Evolutionary conservation across 805 yeast genomes (phyloP), one percentile per base, ranked within the genome.

Genomic region (Teunomyces funiuensis): DNA sequence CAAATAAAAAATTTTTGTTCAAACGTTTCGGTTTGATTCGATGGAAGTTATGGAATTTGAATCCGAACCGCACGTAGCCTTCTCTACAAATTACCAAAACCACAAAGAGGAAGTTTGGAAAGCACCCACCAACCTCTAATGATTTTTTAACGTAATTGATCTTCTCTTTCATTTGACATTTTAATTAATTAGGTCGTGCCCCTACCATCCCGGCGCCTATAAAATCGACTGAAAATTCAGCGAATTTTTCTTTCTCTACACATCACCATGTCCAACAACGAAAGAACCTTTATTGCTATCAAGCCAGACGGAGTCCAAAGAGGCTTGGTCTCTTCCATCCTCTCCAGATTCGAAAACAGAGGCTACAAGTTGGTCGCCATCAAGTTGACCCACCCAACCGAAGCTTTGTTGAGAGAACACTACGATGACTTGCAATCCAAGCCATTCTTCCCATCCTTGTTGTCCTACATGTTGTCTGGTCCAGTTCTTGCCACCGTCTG

Each of bases 261-360:
- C n/a, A 25, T 18, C 30, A 36, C 16, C 14, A 25, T 34, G 34
- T 31, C 34, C 19, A 31, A 31, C 34, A 20, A 68, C 74, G 95
- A 86, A 75, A 85, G 95, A 85, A 86, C 95, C 65, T 86, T 86
- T 68, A 86, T 86, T 76, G 95, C 95, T 55, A 83, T 86, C 65
- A 86, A 86, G 83, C 99, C 99, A 75, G 99, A 93, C 75, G 99
- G 98, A 76, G 98, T 93, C 80, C 98, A 93, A 81, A 88, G 99
- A 78, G 98, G 98, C 52, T 79, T 93, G 69, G 79, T 91, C 75
- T 74, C 95, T 68, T 79, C 85, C 58, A 90, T 93, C 77, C 68
- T 93, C 57, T 78, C 83, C 60, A 88, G 98, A 75, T 93, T 95
- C 74, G 97, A 90, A 80, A 77, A 83, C 79, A 88, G 96, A 76